These are phyloP conservation scores for Pestalotiopsis sp. DNA, from an alignment of 2,329 filamentous ascomycete species.

Conservation along the genomic window DNA sequence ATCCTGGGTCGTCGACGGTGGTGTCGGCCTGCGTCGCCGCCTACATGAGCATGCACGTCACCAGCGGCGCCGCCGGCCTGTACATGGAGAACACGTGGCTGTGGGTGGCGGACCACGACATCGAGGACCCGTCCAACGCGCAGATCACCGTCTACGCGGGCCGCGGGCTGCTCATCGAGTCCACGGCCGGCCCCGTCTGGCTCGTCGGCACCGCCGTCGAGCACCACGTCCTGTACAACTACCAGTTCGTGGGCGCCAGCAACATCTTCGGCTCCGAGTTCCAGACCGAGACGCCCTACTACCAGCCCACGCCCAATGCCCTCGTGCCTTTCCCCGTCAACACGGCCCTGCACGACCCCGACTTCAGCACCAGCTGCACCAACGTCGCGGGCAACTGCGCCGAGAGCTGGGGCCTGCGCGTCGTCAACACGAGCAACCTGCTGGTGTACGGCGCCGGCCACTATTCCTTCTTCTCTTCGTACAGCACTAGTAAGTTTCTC, in stretches of 20 bases:
- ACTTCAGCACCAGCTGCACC: slow-evolving; percentile 46
- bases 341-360: slow-evolving; percentile 42
- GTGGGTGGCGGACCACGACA: slow-evolving; percentile 55
- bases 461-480: slow-evolving; percentile 63
- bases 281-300: slow-evolving; percentile 70
- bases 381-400: slow-evolving; percentile 40
- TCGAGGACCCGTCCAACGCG: slow-evolving; percentile 49
- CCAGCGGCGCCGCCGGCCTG: slow-evolving; percentile 29
- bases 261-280: slow-evolving; percentile 62
- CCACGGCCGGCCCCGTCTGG: slow-evolving; percentile 47
- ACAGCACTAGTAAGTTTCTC: slow-evolving; percentile 41
- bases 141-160: slow-evolving; percentile 55
- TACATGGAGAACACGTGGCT: slow-evolving; percentile 48
- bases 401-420: slow-evolving; percentile 60
- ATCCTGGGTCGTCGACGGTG: slow-evolving; percentile 33
- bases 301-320: slow-evolving; percentile 60
- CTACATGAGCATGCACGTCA: slow-evolving; percentile 41
- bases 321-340: slow-evolving; percentile 50
- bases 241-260: slow-evolving; percentile 58
- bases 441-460: slow-evolving; percentile 61
- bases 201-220: slow-evolving; percentile 61
- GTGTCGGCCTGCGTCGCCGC: slow-evolving; percentile 35
- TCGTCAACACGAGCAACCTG: slow-evolving; percentile 54
- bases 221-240: slow-evolving; percentile 64
- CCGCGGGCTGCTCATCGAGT: slow-evolving; percentile 48